A percentile compares a stretch with the other conserved stretches of the same genome.
These are phyloP conservation scores for Pseudopediastrum boryanum DNA, from an alignment of 139 green algal species.

Conservation along the genomic window DNA sequence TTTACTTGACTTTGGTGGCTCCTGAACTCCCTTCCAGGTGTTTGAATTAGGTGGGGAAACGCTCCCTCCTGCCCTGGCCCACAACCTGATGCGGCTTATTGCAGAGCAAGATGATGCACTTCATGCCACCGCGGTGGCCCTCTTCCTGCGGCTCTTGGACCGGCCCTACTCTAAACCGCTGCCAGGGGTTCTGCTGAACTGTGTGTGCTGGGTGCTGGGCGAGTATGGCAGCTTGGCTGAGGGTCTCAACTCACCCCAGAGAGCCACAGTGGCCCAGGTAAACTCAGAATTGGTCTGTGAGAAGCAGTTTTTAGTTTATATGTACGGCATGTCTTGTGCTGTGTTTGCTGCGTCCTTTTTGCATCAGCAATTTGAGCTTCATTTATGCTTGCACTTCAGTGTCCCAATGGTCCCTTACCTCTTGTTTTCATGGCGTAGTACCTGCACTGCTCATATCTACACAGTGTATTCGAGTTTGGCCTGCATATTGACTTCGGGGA, in stretches of 20 bases:
- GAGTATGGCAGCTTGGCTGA: conserved; percentile 82
- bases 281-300: background rate
- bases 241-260: conserved; percentile 3
- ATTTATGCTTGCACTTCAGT: too few species aligned
- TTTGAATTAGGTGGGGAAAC: conserved; percentile 87
- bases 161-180: conserved; percentile 42
- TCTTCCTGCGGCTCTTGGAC: conserved; percentile 6
- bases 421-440: too few species aligned
- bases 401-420: too few species aligned
- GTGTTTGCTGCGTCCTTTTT: too few species aligned
- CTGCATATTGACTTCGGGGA: too few species aligned
- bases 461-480: too few species aligned
- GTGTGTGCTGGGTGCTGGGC: conserved; percentile 85
- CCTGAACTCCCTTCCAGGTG: conserved; percentile 66
- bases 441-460: too few species aligned
- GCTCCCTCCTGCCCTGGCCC: conserved; percentile 67
- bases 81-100: conserved; percentile 89
- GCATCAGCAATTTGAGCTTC: too few species aligned
- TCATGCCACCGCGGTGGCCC: conserved; percentile 49
- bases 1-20: too few species aligned
- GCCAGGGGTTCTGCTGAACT: conserved; percentile 70
- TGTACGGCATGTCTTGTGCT: too few species aligned
- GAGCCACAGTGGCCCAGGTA: background rate
- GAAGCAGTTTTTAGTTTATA: too few species aligned
- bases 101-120: conserved; percentile 81